Evolutionary conservation across 148 eudicot genomes (phyloP).

Genomic region (Amaranthus hypochondriacus): DNA sequence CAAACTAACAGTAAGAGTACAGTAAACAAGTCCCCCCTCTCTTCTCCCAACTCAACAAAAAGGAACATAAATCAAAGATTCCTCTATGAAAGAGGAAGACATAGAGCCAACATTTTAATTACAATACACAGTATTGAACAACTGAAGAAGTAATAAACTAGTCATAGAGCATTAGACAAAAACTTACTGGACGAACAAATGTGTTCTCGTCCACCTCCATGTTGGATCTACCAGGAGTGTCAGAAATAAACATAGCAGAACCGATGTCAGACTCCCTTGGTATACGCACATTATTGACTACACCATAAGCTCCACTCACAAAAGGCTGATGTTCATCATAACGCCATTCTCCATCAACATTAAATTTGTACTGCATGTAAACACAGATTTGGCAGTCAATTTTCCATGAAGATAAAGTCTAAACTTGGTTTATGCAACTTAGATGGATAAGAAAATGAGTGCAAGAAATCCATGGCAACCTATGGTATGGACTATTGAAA

Average conservation of each 20-base stretch:
- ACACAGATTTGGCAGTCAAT: background rate
- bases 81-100: background rate
- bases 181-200: conserved; percentile 45
- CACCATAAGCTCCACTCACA: conserved; percentile 58
- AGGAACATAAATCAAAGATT: background rate
- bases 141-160: background rate
- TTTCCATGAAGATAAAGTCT: background rate
- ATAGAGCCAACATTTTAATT: background rate
- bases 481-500: background rate
- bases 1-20: too few relatives aligned
- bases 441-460: background rate
- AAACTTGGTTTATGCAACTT: background rate
- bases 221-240: conserved; percentile 48
- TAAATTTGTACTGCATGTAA: conserved; percentile 66
- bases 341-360: conserved; percentile 82
- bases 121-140: background rate
- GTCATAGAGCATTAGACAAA: background rate
- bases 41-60: background rate
- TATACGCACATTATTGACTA: conserved; percentile 57
- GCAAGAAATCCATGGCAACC: background rate
- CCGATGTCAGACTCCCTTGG: conserved; percentile 42
- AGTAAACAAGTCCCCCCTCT: background rate
- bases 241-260: conserved; percentile 40
- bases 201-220: conserved; percentile 77
- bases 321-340: conserved; percentile 63